These are phyloP conservation scores for Omphalotus olearius DNA, from an alignment of 1,284 basidiomycete species.

Conservation along the genomic window DNA sequence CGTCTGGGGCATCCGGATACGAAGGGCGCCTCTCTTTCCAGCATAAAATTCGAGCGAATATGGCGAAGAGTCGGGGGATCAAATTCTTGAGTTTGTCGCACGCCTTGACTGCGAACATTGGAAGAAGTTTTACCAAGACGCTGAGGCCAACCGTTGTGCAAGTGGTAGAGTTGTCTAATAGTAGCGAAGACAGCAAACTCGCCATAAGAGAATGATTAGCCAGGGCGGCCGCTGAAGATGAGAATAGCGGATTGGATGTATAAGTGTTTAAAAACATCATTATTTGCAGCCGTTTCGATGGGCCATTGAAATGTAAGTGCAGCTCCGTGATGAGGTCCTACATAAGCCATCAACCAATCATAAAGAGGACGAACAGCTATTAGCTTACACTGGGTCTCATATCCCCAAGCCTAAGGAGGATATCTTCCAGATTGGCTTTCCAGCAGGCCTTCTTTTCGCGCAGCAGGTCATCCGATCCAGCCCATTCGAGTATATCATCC, in stretches of 20 bases:
- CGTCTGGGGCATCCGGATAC: conserved; percentile 25
- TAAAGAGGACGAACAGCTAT: conserved; percentile 11
- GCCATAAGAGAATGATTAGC: conserved; percentile 59
- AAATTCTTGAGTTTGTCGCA: conserved; percentile 48
- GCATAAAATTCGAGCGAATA: conserved; percentile 65
- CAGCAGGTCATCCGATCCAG: conserved; percentile 55
- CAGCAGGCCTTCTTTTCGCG: conserved; percentile 56
- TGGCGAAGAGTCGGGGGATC: conserved; percentile 58
- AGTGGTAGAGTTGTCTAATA: conserved; percentile 71
- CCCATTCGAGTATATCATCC: conserved; percentile 70
- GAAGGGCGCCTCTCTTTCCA: conserved; percentile 53
- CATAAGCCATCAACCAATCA: conserved; percentile 15
- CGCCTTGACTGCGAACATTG: conserved; percentile 64
- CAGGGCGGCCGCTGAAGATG: conserved; percentile 43
- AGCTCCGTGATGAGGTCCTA: conserved; percentile 67
- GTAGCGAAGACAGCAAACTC: conserved; percentile 56
- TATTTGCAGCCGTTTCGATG: conserved; percentile 64
- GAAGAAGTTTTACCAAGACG: conserved; percentile 66
- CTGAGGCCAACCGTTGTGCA: conserved; percentile 58
- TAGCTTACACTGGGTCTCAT: conserved; percentile 55
- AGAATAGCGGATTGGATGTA: conserved; percentile 51
- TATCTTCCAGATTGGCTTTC: conserved; percentile 74
- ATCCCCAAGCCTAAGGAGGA: conserved; percentile 60
- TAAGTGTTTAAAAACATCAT: conserved; percentile 58
- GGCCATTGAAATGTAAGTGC: conserved; percentile 51